Base-by-base conservation (phyloP, 495 filamentous ascomycete genomes). In the Hyaloscypha hepaticicola region DNA sequence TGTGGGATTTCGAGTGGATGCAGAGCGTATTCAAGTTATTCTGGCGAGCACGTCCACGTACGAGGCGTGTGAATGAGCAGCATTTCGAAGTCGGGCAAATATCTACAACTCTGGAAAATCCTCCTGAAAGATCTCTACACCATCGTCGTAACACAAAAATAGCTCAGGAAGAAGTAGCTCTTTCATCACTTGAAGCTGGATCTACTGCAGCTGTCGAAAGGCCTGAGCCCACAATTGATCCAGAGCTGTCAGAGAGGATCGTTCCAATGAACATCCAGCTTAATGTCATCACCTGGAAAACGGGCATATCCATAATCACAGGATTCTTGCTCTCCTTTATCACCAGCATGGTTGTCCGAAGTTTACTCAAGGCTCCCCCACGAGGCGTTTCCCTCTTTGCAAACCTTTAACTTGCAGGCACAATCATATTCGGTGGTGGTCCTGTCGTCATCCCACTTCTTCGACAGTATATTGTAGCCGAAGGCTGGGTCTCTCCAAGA, bases 391-490 rank as follows among this genome's bases (percentile, higher is more conserved):
- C 79, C 49, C 80, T 94, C 53, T 94, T 94, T 74, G 80, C 89
- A 6, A 93, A 90, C 73, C 85, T 95, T 75, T 94, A 90, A 73
- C 86, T 94, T 9, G 90, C 91, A 5, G 90, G 91, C 21, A 95
- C 91, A 3, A 87, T 95, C 60, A 93, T 94, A 71, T 93, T 95
- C 68, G 91, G 90, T 61, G 91, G 91, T 31, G 90, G 91, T 5
- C 91, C 91, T 0, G 91, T 93, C 22, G 91, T 95, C 4, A 91
- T 95, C 56, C 91, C 91, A 0, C 82, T 94, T 3, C 79, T 94
- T 5, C 84, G 88, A 55, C 84, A 87, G 62, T 94, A 94, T 75
- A 85, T 93, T 52, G 90, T 94, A 8, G 88, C 88, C 50, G 58
- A 61, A 57, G 64, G 64, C 26, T 95, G 90, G 90, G 90, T 94